A percentile compares a stretch with the other conserved stretches of the same genome.
Evolutionary conservation across 345 rosid species (phyloP).

Genomic region (Alliaria petiolata): DNA sequence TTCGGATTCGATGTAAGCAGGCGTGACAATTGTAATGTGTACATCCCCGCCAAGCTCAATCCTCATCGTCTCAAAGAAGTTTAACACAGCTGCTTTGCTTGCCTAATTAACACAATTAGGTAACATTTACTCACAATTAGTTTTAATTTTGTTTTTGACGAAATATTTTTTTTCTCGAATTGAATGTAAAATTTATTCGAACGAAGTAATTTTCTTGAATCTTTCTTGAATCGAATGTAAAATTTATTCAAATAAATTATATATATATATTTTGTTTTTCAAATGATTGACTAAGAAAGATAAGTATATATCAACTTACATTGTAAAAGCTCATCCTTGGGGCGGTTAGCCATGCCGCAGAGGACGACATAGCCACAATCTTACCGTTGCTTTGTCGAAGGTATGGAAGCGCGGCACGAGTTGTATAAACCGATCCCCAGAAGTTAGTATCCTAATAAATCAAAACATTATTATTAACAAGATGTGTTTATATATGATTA

Average conservation of each 20-base stretch:
- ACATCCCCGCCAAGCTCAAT: constrained; percentile 47
- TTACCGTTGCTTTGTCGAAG: constrained; percentile 50
- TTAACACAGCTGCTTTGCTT: constrained; percentile 55
- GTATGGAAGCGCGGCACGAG: constrained; percentile 55
- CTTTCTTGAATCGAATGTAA: too few relatives aligned
- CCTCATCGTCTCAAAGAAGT: constrained; percentile 60
- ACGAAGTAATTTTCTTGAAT: too few relatives aligned
- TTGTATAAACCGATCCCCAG: constrained; percentile 59
- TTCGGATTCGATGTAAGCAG: constrained; percentile 57
- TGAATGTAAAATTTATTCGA: too few relatives aligned
- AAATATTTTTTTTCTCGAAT: too few relatives aligned
- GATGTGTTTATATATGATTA: neutral
- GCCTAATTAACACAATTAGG: constrained; percentile 40
- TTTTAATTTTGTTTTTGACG: too few relatives aligned
- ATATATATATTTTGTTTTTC: too few relatives aligned
- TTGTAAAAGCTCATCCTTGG: constrained; percentile 55
- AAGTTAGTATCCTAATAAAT: constrained; percentile 52
- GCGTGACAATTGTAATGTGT: constrained; percentile 51
- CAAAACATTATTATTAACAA: neutral
- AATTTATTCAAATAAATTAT: too few relatives aligned
- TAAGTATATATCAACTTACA: constrained; percentile 22
- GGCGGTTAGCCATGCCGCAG: constrained; percentile 40
- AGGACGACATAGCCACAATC: constrained; percentile 50
- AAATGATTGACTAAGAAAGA: too few relatives aligned
- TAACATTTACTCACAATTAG: neutral